Evolutionary conservation across 2,329 filamentous ascomycete species (phyloP), one percentile per base, ranked within the genome.

Genomic region (Neofusicoccum umdonicola): DNA sequence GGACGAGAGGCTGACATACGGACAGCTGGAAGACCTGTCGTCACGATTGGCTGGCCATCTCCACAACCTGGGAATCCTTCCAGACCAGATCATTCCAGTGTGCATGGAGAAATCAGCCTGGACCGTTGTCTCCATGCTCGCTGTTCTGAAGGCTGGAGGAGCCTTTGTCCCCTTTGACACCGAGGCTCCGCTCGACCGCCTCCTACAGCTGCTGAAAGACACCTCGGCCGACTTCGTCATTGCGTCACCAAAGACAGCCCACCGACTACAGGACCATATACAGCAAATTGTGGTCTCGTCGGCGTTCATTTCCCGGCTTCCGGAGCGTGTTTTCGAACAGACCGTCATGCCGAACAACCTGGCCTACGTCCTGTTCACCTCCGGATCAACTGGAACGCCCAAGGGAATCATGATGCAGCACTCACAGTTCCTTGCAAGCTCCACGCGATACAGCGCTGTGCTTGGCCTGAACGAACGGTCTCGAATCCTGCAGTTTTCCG

Each of bases 351-450:
- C 58, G 1, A n/a, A 31, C 1, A 51, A 50, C 8, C 15, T 60
- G 2, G 44, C 44, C 1, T 66, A 67, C 72, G 86, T 90, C 15
- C 17, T 65, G 13, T 68, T 66, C 56, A 69, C 64, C 35, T 71
- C 68, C 42, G 68, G 67, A 8, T 54, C 39, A 31, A 69, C 68
- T 2, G 69, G 69, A 1, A 61, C 27, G 7, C 69, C 70, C 12
- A 71, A 71, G 54, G 69, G 69, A 39, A 67, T 71, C 39, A 65
- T 69, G 19, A 69, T 78, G 6, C 19, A 52, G 7, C 67, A 68
- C 61, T 44, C 44, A 1, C 62, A 35, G 19, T 67, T 54, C 37
- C 47, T 67, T 2, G 75, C 74, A 51, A 74, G 75, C 51, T 76
- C 74, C 7, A 73, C 76, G 19, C 72, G 75, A 2, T 72, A 76